Evolutionary conservation across 305 asterid genomes (phyloP).

Genomic region (Petunia hybrid): DNA sequence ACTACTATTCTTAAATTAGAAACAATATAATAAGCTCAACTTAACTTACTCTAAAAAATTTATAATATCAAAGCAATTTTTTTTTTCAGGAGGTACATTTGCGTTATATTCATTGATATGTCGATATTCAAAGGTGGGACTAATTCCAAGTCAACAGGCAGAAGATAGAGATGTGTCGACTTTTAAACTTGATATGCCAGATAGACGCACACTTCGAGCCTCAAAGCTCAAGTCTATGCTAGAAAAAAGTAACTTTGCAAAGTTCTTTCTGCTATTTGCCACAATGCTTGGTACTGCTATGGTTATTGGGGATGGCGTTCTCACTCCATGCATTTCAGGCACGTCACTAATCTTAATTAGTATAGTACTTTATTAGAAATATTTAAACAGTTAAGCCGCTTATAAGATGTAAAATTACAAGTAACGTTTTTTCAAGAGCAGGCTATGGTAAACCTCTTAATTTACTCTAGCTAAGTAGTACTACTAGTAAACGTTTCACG

Average conservation of each 20-base stretch:
- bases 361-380: no score
- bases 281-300: constrained; percentile 86
- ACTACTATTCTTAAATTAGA: background rate
- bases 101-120: constrained; percentile 37
- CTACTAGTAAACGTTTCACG: no score
- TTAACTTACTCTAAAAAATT: no score
- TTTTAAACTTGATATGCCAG: constrained; percentile 40
- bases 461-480: no score
- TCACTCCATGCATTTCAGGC: constrained; percentile 74
- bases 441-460: no score
- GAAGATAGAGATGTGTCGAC: constrained; percentile 37
- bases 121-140: constrained; percentile 34
- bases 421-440: no score
- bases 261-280: constrained; percentile 53
- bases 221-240: constrained; percentile 46
- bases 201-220: constrained; percentile 39
- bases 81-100: constrained; percentile 36
- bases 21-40: no score
- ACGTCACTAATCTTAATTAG: background rate
- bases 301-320: constrained; percentile 81
- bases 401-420: no score
- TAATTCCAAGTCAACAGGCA: constrained; percentile 34
- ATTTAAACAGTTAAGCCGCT: background rate
- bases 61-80: background rate
- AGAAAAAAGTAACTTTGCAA: constrained; percentile 55